Base-by-base conservation (phyloP, 2,329 filamentous ascomycete species). In the Aspergillaceae sp. region DNA sequence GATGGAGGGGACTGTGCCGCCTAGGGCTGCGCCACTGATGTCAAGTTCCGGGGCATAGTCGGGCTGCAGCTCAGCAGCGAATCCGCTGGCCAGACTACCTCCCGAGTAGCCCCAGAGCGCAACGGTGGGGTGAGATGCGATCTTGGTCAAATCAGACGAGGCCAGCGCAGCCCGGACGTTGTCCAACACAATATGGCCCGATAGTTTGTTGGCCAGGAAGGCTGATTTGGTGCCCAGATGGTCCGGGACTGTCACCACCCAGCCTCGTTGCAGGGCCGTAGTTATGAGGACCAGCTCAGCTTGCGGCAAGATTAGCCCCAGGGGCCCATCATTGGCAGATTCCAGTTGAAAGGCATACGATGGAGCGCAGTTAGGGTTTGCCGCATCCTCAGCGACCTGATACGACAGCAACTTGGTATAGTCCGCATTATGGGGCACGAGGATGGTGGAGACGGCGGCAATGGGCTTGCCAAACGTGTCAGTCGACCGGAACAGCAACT, bases 61-160 rank as follows among this genome's bases (percentile, higher is more conserved):
- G 1, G 51, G 48, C 5, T 51, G 53, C 0, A 52, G 41, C 9
- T 55, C 53, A 2, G 53, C 53, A 1, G 53, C 53, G 30, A 53
- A 53, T 4, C 46, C 53, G 9, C 48, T 52, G 10, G 53, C 51
- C 7, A 79, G 50, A 2, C 71, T 70, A 3, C 77, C 77, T 2
- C 78, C 78, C 0, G 73, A 77, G 54, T 79, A 80, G 0, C 78
- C 78, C 74, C 75, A 79, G 45, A 78, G 58, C 2, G 70, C 66
- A 37, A 71, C 57, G 3, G 51, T 60, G 0, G 70, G 60, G 9
- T 61, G 55, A 4, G 50, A 36, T 7, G 56, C 51, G 44, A 74
- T 54, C 2, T 61, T 58, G 4, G 69, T 59, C 40, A 59, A 50
- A 6, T 49, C 28, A 1, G 40, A 48, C 1, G 57, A 61, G 4